phyloP scores from a whole-genome alignment of 495 filamentous ascomycete genomes.

The Aspergillus bertholletiae region DNA sequence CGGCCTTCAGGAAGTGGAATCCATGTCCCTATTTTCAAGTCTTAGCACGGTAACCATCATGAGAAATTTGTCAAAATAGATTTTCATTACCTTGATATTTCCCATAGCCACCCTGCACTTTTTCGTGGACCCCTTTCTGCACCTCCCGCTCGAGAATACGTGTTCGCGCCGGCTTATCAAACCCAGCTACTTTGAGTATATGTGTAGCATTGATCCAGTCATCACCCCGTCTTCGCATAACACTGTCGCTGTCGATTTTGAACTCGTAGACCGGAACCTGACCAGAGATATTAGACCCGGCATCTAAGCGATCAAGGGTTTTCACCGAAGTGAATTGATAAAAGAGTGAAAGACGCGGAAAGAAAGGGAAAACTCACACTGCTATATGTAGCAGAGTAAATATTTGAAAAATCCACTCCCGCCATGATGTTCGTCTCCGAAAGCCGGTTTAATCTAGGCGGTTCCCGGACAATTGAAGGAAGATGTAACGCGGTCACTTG shows the following conservation, averaged over 20 bases:
- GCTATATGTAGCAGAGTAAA: conserved; percentile 92
- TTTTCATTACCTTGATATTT: conserved; percentile 83
- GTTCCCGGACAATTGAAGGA: conserved; percentile 19
- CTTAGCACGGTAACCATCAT: conserved; percentile 13
- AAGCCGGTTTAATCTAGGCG: conserved; percentile 18
- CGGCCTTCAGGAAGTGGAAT: conserved; percentile 82
- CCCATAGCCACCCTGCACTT: conserved; percentile 96
- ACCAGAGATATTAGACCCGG: background rate
- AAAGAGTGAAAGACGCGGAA: background rate
- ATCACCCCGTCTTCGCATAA: conserved; percentile 85
- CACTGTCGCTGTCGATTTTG: conserved; percentile 73
- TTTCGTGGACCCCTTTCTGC: conserved; percentile 93
- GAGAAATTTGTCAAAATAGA: conserved; percentile 1
- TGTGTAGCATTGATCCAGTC: conserved; percentile 96
- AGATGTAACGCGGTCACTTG: conserved; percentile 11
- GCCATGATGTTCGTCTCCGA: conserved; percentile 38
- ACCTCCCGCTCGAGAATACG: conserved; percentile 95
- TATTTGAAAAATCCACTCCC: conserved; percentile 37
- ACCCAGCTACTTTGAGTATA: conserved; percentile 82
- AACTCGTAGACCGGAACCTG: conserved; percentile 90
- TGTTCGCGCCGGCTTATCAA: conserved; percentile 88
- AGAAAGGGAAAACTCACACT: conserved; percentile 58
- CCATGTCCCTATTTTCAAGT: conserved; percentile 72
- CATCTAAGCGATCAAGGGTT: background rate
- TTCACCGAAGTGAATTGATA: background rate